A percentile compares a stretch with the other conserved stretches of the same genome.
Evolutionary conservation across 208 protist species (phyloP).

Genomic region (Borovskyia barvae): DNA sequence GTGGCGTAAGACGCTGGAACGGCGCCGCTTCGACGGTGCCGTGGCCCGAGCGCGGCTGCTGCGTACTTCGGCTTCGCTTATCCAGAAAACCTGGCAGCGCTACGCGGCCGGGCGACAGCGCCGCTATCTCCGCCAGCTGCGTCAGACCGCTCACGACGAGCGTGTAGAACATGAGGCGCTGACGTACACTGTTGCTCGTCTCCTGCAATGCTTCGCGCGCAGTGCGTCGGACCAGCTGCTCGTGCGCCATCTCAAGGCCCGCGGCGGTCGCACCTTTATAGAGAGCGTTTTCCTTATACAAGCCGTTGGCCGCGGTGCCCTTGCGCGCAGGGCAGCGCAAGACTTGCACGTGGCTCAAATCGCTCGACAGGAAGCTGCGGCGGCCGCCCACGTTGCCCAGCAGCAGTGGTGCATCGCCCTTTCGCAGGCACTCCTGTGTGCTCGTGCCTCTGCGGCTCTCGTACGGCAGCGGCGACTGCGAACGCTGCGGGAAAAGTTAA

Average conservation of each 20-base stretch:
- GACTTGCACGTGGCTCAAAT: background rate
- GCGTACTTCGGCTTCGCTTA: constrained; percentile 28
- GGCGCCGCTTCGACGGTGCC: constrained; percentile 34
- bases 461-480: background rate
- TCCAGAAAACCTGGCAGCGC: constrained; percentile 49
- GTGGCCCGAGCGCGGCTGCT: constrained; percentile 32
- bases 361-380: constrained; percentile 12
- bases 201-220: constrained; percentile 54
- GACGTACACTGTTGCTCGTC: constrained; percentile 25
- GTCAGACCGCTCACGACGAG: constrained; percentile 32
- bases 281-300: constrained; percentile 42
- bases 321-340: constrained; percentile 17
- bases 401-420: background rate
- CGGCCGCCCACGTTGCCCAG: background rate
- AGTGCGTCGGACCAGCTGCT: constrained; percentile 32
- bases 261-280: constrained; percentile 45
- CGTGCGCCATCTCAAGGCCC: constrained; percentile 32
- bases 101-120: constrained; percentile 45
- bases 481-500: constrained; percentile 32
- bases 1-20: constrained; percentile 34
- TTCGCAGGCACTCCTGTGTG: constrained; percentile 16
- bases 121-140: constrained; percentile 52
- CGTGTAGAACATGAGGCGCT: constrained; percentile 36
- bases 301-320: constrained; percentile 29
- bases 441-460: background rate